Conservation (phyloP, 2,329 filamentous ascomycete genomes). For the Thielaviopsis musarum region DNA sequence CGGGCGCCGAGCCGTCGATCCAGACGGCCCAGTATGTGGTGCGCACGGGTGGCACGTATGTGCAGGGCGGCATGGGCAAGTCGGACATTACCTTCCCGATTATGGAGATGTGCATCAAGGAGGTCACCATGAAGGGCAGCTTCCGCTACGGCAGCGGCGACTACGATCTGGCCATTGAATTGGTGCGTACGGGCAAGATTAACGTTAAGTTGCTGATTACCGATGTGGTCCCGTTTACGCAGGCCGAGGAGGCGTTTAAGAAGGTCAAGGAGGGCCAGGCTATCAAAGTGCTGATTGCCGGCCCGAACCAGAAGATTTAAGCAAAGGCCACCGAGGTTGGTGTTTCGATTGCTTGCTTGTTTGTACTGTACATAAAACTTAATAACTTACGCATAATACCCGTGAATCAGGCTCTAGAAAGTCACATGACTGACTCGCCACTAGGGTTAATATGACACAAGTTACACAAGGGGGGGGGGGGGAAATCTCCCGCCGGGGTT, state of each 20-base stretch:
- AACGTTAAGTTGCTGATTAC: slow-evolving; percentile 73
- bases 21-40: slow-evolving; percentile 58
- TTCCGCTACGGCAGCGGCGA: slow-evolving; percentile 84
- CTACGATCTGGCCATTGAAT: slow-evolving; percentile 66
- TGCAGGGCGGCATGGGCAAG: slow-evolving; percentile 84
- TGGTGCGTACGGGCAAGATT: slow-evolving; percentile 57
- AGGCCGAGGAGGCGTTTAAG: slow-evolving; percentile 74
- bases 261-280: slow-evolving; percentile 73
- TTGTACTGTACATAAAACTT: background rate
- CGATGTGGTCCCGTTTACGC: slow-evolving; percentile 56
- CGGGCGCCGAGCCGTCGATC: slow-evolving; percentile 62
- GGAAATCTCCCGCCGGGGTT: no score
- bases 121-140: slow-evolving; percentile 70
- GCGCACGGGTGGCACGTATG: slow-evolving; percentile 55
- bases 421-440: no score
- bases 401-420: no score
- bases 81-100: slow-evolving; percentile 82
- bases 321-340: background rate
- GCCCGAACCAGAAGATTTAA: slow-evolving; percentile 38
- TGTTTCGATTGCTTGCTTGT: background rate
- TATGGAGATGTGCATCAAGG: slow-evolving; percentile 75
- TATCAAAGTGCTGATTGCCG: slow-evolving; percentile 52
- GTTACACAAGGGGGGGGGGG: no score
- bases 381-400: background rate
- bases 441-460: no score